A percentile compares a stretch with the other conserved stretches of the same genome.
Evolutionary conservation across 129 eudicot species (phyloP).

Genomic region (Saposhnikovia divaricata): DNA sequence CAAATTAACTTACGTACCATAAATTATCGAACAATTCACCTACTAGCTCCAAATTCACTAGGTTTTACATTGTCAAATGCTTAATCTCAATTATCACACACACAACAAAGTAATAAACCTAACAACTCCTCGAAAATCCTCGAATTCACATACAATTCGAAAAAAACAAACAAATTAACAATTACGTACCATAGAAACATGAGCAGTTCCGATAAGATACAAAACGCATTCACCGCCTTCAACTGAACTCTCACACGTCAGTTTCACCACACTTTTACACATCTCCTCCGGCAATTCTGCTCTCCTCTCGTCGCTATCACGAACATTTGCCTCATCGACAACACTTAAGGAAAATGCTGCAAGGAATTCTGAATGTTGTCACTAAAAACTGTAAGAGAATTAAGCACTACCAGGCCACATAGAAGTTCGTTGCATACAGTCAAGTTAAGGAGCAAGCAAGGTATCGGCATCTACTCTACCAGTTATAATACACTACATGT

Average conservation of each 20-base stretch:
- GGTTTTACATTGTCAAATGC: background rate
- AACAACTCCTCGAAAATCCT: background rate
- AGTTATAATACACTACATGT: no score
- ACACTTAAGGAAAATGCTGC: no score
- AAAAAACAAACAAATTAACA: background rate
- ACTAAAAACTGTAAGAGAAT: no score
- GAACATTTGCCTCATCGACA: background rate
- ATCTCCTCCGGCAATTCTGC: constrained; percentile 58
- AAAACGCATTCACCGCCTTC: constrained; percentile 74
- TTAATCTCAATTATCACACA: background rate
- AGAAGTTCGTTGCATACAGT: no score
- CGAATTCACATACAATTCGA: background rate
- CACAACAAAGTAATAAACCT: background rate
- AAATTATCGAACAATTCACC: background rate
- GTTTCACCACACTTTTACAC: constrained; percentile 39
- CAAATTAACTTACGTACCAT: background rate
- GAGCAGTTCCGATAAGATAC: constrained; percentile 89
- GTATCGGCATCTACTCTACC: no score
- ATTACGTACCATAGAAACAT: constrained; percentile 68
- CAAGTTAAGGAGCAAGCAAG: no score
- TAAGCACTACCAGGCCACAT: no score
- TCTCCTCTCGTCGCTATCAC: constrained; percentile 15
- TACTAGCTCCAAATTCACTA: background rate
- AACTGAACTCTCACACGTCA: constrained; percentile 60
- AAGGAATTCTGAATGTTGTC: no score